Conservation (phyloP, 192 early-diverging fungal species). For the Coemansia umbellata region DNA sequence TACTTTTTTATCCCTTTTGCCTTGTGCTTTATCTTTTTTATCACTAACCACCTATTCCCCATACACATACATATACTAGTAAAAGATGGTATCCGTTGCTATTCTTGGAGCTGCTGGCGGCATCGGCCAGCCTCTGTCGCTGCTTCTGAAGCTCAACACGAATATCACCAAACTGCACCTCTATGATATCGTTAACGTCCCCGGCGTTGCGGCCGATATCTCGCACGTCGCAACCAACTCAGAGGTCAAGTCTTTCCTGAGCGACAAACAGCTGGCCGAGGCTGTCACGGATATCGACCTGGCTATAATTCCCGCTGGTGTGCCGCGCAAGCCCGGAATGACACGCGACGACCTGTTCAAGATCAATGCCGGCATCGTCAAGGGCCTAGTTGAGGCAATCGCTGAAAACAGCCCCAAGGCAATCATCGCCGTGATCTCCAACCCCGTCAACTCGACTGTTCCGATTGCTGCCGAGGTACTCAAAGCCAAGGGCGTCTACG, state of each 20-base stretch:
- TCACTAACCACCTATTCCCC: not conserved
- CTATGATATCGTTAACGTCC: constrained; percentile 97
- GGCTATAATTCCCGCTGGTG: constrained; percentile 93
- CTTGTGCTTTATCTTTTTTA: not conserved
- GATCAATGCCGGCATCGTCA: constrained; percentile 95
- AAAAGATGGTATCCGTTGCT: constrained; percentile 56
- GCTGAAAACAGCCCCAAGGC: constrained; percentile 83
- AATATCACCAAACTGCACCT: constrained; percentile 82
- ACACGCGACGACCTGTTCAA: constrained; percentile 98
- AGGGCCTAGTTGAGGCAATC: constrained; percentile 71
- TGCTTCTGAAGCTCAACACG: constrained; percentile 86
- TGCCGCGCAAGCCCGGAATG: constrained; percentile 98
- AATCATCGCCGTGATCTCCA: constrained; percentile 83
- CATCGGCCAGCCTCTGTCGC: constrained; percentile 95
- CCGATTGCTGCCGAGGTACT: constrained; percentile 93
- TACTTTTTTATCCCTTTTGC: not conserved
- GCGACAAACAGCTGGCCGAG: constrained; percentile 58
- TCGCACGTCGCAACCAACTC: constrained; percentile 84
- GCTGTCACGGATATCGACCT: constrained; percentile 64
- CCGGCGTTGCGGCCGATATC: constrained; percentile 94
- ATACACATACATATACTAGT: too few species aligned
- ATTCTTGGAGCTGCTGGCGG: constrained; percentile 81
- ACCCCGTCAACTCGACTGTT: constrained; percentile 98
- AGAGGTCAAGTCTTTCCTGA: constrained; percentile 70
- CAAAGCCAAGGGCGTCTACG: constrained; percentile 85